phyloP scores from a whole-genome alignment of 2,329 filamentous ascomycete species.

The Epichloe bromicola region DNA sequence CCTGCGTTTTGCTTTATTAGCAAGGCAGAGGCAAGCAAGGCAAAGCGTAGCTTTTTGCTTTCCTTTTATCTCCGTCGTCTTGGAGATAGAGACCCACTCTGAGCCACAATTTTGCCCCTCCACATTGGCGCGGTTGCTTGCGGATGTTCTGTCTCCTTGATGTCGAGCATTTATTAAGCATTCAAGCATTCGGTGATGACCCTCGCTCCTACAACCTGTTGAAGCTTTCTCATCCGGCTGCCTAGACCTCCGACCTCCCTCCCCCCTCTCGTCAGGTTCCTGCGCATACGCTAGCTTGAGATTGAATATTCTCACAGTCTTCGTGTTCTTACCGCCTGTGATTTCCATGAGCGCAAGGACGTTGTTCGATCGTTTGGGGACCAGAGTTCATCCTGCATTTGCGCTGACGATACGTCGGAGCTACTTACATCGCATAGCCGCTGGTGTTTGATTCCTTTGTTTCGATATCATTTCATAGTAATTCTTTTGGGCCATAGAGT shows the following conservation, averaged over 20 bases:
- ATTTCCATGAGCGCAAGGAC: neutral
- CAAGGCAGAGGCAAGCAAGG: no score
- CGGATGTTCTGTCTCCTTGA: neutral
- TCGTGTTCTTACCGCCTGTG: neutral
- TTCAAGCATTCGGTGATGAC: neutral
- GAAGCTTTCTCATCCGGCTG: conserved; percentile 1
- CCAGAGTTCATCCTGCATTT: neutral
- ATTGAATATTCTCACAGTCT: no score
- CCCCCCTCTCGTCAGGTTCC: neutral
- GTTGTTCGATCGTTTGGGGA: neutral
- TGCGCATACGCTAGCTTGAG: neutral
- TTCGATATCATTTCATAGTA: neutral
- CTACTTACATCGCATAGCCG: no score
- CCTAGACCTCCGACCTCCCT: neutral
- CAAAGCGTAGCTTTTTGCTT: no score
- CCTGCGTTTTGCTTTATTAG: no score
- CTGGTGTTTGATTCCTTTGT: neutral
- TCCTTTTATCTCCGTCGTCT: conserved; percentile 13
- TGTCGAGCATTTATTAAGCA: neutral
- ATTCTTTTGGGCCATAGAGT: neutral
- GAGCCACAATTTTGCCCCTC: neutral
- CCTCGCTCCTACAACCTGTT: neutral
- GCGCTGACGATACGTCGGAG: neutral
- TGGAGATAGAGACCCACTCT: conserved; percentile 23
- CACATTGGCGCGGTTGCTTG: neutral